phyloP scores from a whole-genome alignment of 2,329 filamentous ascomycete genomes.

The Alternaria solani region DNA sequence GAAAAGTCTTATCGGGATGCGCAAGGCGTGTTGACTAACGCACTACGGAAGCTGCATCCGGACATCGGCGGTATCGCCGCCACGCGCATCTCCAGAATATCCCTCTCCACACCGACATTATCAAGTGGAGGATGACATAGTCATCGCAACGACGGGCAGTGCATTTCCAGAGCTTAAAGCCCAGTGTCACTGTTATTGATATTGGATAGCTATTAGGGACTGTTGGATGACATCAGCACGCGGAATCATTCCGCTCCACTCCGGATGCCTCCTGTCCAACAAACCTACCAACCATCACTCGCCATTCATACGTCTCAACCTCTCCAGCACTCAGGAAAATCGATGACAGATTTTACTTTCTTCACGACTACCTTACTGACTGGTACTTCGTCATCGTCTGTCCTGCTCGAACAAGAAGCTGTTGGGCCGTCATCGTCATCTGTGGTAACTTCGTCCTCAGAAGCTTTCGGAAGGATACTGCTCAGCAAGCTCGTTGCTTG shows the following conservation, averaged over 20 bases:
- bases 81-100: neutral
- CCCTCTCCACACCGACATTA: conserved; percentile 8
- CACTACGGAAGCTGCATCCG: conserved; percentile 9
- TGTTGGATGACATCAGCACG: neutral
- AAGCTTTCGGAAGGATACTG: too few relatives aligned
- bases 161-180: neutral
- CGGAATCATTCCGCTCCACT: neutral
- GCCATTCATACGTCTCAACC: rapidly evolving
- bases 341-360: rapidly evolving
- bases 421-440: too few relatives aligned
- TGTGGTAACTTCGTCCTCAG: too few relatives aligned
- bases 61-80: conserved; percentile 15
- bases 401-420: neutral
- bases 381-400: too few relatives aligned
- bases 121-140: neutral
- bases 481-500: too few relatives aligned
- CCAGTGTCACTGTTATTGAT: neutral
- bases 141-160: neutral
- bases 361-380: neutral
- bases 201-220: neutral
- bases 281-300: neutral
- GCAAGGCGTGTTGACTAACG: neutral
- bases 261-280: neutral
- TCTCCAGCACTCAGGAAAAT: neutral
- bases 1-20: conserved; percentile 10